Percentiles rank a stretch among this genome's conserved stretches.
Conservation (phyloP, 306 rosid genomes). For the Acacia melanoxylon region DNA sequence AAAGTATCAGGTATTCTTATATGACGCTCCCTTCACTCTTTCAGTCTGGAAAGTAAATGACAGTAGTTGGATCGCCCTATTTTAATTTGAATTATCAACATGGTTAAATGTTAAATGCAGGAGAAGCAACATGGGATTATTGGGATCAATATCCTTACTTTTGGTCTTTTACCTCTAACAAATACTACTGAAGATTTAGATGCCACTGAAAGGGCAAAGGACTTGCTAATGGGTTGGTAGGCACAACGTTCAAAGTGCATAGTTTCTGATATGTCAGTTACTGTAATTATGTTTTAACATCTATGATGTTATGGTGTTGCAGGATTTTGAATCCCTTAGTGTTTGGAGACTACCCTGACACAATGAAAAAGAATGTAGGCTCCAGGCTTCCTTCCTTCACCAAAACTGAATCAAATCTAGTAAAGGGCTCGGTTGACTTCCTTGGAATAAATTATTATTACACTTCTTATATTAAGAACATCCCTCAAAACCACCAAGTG, state of each 20-base stretch:
- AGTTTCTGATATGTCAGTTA: not conserved
- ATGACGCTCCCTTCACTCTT: not conserved
- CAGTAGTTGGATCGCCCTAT: not conserved
- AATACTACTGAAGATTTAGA: slow-evolving; percentile 34
- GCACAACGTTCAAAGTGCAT: not conserved
- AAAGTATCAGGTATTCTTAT: slow-evolving; percentile 28
- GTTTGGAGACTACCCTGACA: slow-evolving; percentile 52
- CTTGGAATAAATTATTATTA: slow-evolving; percentile 40
- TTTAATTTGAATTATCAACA: not conserved
- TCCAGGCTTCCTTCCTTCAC: slow-evolving; percentile 51
- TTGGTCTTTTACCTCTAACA: slow-evolving; percentile 40
- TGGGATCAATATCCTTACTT: slow-evolving; percentile 42
- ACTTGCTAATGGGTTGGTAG: slow-evolving; percentile 47
- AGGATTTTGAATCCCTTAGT: slow-evolving; percentile 55
- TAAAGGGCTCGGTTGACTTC: slow-evolving; percentile 55
- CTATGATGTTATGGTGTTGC: not conserved
- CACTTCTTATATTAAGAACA: slow-evolving; percentile 14
- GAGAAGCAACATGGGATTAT: slow-evolving; percentile 45
- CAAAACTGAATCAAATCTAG: slow-evolving; percentile 30
- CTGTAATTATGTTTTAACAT: not conserved
- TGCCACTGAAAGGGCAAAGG: slow-evolving; percentile 49
- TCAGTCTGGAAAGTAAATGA: not conserved
- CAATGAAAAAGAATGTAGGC: slow-evolving; percentile 44
- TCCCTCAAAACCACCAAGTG: slow-evolving; percentile 4
- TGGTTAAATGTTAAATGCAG: slow-evolving; percentile 28